phyloP scores from a whole-genome alignment of 2,329 filamentous ascomycete genomes.

The Claviceps sp. region DNA sequence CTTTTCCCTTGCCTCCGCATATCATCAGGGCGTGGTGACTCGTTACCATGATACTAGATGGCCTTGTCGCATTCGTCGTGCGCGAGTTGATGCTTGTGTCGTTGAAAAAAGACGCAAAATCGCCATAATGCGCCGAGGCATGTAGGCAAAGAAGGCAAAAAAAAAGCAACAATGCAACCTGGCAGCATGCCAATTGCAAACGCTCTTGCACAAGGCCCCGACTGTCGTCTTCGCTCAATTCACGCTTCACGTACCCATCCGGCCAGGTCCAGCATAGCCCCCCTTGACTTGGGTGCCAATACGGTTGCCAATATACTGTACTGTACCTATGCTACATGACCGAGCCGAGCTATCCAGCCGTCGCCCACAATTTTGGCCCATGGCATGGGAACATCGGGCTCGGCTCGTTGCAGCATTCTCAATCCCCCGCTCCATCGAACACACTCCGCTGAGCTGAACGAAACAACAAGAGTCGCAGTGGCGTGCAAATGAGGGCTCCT shows the following conservation, averaged over 20 bases:
- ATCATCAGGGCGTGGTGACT: background rate
- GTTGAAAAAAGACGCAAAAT: too few species aligned
- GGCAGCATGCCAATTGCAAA: too few species aligned
- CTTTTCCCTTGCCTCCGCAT: background rate
- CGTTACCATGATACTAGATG: background rate
- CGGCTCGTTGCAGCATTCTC: background rate
- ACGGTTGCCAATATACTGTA: background rate
- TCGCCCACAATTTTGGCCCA: constrained; percentile 1
- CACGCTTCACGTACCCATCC: background rate
- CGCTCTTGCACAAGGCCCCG: background rate
- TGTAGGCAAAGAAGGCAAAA: too few species aligned
- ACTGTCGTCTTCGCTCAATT: background rate
- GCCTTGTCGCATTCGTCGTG: too few species aligned
- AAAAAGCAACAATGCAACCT: too few species aligned
- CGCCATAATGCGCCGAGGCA: too few species aligned
- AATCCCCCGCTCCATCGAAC: background rate
- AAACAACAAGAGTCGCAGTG: background rate
- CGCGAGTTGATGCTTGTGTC: too few species aligned
- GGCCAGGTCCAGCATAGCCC: constrained; percentile 1
- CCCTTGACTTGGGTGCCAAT: background rate
- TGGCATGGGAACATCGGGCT: background rate
- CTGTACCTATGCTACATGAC: background rate
- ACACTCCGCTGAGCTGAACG: background rate
- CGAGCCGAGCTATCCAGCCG: background rate
- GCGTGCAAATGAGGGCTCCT: too few species aligned